Evolutionary conservation across 73 alveolate genomes (phyloP), one percentile per base, ranked within the genome.

Genomic region (Paramecium biaurelia): DNA sequence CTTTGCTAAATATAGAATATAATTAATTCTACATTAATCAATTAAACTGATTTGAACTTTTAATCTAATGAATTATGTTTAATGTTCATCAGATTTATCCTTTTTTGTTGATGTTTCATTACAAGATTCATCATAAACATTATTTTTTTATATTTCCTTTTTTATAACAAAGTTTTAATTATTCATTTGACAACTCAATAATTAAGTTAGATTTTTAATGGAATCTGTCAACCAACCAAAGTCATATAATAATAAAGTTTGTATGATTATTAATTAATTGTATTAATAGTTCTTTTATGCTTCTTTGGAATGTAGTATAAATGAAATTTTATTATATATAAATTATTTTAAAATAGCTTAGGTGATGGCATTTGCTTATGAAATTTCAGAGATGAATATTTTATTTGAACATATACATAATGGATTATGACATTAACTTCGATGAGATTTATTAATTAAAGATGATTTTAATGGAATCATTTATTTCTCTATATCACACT

Each of bases 401-500:
- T 53, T 53, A 53, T 63, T 63, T 30, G 84, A 30, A 32, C 84
- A 63, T 2, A 63, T 63, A 30, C 84, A 63, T 53, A 18, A 53
- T 63, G 49, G 23, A 32, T 63, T 63, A 30, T 26, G 84, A 63
- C 84, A 63, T 63, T 4, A 9, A 8, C 12, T 12, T 1, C 84
- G 18, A 63, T 63, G 84, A 24, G 28, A 63, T 63, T 32, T 63
- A 63, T 63, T 63, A 5, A 63, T 63, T 30, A 63, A 32, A 9
- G 84, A 63, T 23, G 84, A 63, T 63, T 63, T 63, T 12, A 30
- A 30, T 1, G 84, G 84, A 63, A 63, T 63, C 84, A 63, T 63
- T 63, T 63, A 63, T 63, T 63, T 32, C 7, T 32, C 49, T 11
- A 63, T 23, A n/a, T 63, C 84, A 63, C 84, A 63, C 6, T 63